A percentile compares a stretch with the other conserved stretches of the same genome.
These are phyloP conservation scores for Cladosporium sp. DNA, from an alignment of 2,329 filamentous ascomycete genomes.

Conservation along the genomic window DNA sequence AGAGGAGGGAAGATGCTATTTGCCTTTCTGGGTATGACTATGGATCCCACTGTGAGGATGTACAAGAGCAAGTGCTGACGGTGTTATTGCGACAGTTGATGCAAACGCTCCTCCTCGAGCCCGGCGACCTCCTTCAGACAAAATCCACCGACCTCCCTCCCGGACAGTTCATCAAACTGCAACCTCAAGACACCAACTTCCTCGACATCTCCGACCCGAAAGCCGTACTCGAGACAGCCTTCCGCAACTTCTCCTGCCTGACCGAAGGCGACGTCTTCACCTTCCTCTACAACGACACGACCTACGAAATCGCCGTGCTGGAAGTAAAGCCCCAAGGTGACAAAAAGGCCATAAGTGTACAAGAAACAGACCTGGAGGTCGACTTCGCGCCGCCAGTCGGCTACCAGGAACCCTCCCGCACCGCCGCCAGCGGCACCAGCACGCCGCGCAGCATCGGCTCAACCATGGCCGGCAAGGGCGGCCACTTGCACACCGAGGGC, in stretches of 20 bases:
- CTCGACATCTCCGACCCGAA: constrained; percentile 96
- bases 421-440: constrained; percentile 65
- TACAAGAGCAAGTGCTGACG: constrained; percentile 13
- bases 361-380: constrained; percentile 93
- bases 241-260: constrained; percentile 89
- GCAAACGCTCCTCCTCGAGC: constrained; percentile 81
- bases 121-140: constrained; percentile 89
- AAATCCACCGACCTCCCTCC: constrained; percentile 89
- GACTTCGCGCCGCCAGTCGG: constrained; percentile 93
- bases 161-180: constrained; percentile 89
- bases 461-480: constrained; percentile 55
- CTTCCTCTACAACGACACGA: constrained; percentile 91
- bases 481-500: constrained; percentile 73
- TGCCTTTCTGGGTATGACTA: constrained; percentile 68
- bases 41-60: constrained; percentile 38
- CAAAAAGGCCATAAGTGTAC: constrained; percentile 80
- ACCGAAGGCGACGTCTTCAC: constrained; percentile 93
- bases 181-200: constrained; percentile 88
- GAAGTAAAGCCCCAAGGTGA: constrained; percentile 85
- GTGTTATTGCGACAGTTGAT: constrained; percentile 57
- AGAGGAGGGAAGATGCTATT: constrained; percentile 91
- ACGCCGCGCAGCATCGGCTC: constrained; percentile 62
- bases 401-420: constrained; percentile 78
- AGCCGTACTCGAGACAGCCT: constrained; percentile 92
- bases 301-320: constrained; percentile 87